Conservation (phyloP, 2,329 filamentous ascomycete species). For the Claviceps sorghi region DNA sequence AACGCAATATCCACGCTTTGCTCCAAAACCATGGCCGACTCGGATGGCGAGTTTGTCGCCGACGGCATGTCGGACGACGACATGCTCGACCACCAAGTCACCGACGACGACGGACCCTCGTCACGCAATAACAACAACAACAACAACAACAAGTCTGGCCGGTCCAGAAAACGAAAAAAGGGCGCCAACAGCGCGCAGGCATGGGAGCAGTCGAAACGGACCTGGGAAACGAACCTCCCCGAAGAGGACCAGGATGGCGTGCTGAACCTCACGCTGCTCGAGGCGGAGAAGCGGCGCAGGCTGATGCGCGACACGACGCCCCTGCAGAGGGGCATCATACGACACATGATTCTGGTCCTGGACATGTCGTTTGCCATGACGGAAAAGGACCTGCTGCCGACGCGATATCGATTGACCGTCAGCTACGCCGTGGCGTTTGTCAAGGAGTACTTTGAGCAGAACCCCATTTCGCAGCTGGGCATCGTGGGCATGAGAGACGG, state of each 20-base stretch:
- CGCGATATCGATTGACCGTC: slow-evolving; percentile 66
- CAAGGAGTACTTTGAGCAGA: slow-evolving; percentile 92
- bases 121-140: slow-evolving; percentile 9
- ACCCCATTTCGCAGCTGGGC: slow-evolving; percentile 89
- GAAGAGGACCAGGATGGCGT: slow-evolving; percentile 64
- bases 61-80: slow-evolving; percentile 53
- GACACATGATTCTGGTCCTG: slow-evolving; percentile 81
- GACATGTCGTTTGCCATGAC: slow-evolving; percentile 90
- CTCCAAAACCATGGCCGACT: slow-evolving; percentile 46
- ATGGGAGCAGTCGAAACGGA: slow-evolving; percentile 53
- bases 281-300: slow-evolving; percentile 68
- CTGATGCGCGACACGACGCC: slow-evolving; percentile 88
- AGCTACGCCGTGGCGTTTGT: slow-evolving; percentile 79
- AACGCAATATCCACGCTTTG: neutral
- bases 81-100: slow-evolving; percentile 34
- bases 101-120: slow-evolving; percentile 20
- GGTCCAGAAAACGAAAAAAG: slow-evolving; percentile 15
- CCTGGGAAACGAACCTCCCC: slow-evolving; percentile 55
- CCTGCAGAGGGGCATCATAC: slow-evolving; percentile 89
- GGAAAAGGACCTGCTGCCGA: slow-evolving; percentile 88
- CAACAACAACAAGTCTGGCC: slow-evolving; percentile 8
- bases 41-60: slow-evolving; percentile 54
- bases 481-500: slow-evolving; percentile 91
- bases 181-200: slow-evolving; percentile 34
- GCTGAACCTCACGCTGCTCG: slow-evolving; percentile 62